Base-by-base conservation (phyloP, 257 asterid species). In the Verbascum thapsus region DNA sequence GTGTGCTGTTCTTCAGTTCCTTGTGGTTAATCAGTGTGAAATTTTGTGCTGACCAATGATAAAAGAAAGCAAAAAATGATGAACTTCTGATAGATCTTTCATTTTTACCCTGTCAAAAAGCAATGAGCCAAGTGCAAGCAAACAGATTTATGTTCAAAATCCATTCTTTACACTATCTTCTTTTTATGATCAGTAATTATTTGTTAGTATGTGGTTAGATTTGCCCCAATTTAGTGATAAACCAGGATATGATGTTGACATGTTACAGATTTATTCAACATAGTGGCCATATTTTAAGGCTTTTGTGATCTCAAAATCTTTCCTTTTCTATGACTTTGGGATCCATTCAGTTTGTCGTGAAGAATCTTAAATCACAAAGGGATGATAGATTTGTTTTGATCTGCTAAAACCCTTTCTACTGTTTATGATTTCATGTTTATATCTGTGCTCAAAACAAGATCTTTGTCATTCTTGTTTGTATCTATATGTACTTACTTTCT, bases 261-360 rank as follows among this genome's bases (percentile, higher is more conserved):
- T 66, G 57, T 64, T 23, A 20, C 45, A 39, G 83, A 68, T 78
- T 74, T 72, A 58, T 69, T 72, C 68, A 77, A 66, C 71, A 35
- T 73, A 72, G 63, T 56, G 64, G 77, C 72, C n/a, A n/a, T n/a
- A n/a, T n/a, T n/a, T n/a, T n/a, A n/a, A n/a, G n/a, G n/a, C n/a
- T 60, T 71, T 71, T 71, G 53, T 56, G 64, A 75, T 69, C 72
- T 40, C 19, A 61, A 58, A 47, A 60, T 61, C 64, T 78, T 62
- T 71, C 66, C 51, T 69, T 74, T 77, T 72, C 66, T 32, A 15
- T 48, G 39, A 51, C 49, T 83, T 84, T 82, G 95, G 86, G 70
- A 84, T 80, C 72, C 70, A 58, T 52, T 84, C 71, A 75, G 37
- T 61, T 83, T 84, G 85, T 82, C 77, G 50, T 43, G 50, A 77